Base-by-base conservation (phyloP, 495 filamentous ascomycete species). In the Tuber umbilicatum region DNA sequence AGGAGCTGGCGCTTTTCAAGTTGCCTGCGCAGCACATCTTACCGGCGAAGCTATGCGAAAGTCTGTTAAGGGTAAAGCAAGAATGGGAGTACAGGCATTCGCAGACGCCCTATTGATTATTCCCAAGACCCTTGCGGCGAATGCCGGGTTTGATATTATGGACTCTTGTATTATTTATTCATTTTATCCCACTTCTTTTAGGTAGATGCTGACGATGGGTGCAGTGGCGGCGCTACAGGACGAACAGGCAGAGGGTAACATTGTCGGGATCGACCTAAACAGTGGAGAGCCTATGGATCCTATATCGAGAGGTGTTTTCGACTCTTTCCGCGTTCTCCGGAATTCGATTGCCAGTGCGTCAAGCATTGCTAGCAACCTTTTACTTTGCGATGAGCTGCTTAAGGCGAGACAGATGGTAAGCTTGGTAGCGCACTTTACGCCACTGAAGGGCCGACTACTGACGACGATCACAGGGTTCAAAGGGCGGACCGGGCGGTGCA, bases 251-350 rank as follows among this genome's bases (percentile, higher is more conserved):
- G 92, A 97, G 31, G 95, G 95, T 60, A 92, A 97, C 79, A 81
- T 91, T 31, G 93, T 94, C 73, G 95, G 95, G 55, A 86, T 99
- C 74, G 90, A 97, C 80, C 86, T 99, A 69, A 86, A 88, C 72
- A 92, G 91, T 7, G 95, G 95, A 43, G 89, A 94, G 80, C 91
- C 95, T 7, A 98, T 98, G 94, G 95, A 98, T 79, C 96, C 95
- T n/a, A 88, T 93, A 39, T 89, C 94, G 73, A 90, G 90, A 80
- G 95, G 95, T 82, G 92, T 99, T 2, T 99, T 93, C 81, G 95
- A 99, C 83, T 97, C 93, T 6, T 99, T 94, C 88, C 89, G 96
- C 55, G 95, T 99, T 12, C 83, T 99, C 77, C 88, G 95, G 74
- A 97, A 98, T 84, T 93, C 90, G 81, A 89, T 98, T 79, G 93